Evolutionary conservation across 306 rosid species (phyloP).

Genomic region (Begonia loranthoides): DNA sequence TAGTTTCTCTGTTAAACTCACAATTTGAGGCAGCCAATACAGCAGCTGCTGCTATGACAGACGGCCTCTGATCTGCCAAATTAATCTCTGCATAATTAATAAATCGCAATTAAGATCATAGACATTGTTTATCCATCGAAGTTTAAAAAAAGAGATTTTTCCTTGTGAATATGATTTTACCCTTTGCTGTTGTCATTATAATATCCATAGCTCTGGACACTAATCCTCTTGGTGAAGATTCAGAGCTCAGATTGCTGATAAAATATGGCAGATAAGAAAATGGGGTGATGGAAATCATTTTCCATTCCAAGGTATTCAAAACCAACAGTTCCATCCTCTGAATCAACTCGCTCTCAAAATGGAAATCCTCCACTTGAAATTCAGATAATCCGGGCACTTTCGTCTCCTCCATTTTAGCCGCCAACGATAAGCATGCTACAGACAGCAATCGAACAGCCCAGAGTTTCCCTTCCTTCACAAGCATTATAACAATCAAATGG

Average conservation of each 20-base stretch:
- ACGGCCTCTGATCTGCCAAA: slow-evolving; percentile 50
- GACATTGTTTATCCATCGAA: too few species aligned
- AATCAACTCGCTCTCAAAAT: slow-evolving; percentile 41
- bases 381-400: slow-evolving; percentile 40
- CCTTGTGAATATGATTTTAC: slow-evolving; percentile 13
- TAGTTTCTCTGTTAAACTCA: slow-evolving; percentile 29
- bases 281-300: slow-evolving; percentile 70
- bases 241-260: slow-evolving; percentile 29
- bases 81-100: slow-evolving; percentile 31
- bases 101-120: too few species aligned
- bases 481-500: background rate
- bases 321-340: slow-evolving; percentile 64
- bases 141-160: background rate
- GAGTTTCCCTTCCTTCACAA: slow-evolving; percentile 44
- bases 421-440: slow-evolving; percentile 66
- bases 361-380: slow-evolving; percentile 30
- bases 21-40: slow-evolving; percentile 47
- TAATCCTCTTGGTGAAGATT: slow-evolving; percentile 25
- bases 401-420: slow-evolving; percentile 88
- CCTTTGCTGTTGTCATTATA: slow-evolving; percentile 40
- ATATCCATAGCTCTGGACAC: slow-evolving; percentile 39
- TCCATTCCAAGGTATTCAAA: slow-evolving; percentile 67
- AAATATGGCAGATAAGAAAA: slow-evolving; percentile 61
- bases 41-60: slow-evolving; percentile 69
- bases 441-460: slow-evolving; percentile 68